Base-by-base conservation (phyloP, 495 filamentous ascomycete genomes). In the Penicillium psychrofluorescens region DNA sequence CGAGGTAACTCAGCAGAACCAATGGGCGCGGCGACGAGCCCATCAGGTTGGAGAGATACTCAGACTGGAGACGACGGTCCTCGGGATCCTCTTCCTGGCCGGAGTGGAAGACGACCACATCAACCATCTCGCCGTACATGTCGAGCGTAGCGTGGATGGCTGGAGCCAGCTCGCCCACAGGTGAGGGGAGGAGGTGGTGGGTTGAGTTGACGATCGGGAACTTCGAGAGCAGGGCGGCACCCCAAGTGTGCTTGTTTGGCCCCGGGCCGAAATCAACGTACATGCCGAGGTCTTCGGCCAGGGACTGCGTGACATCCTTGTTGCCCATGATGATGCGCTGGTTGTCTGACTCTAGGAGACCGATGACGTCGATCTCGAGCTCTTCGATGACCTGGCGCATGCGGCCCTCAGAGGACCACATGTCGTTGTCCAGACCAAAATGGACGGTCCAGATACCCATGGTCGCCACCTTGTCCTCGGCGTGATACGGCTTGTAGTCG, bases 271-370 rank as follows among this genome's bases (percentile, higher is more conserved):
- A 96, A 65, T 99, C 94, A 14, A 89, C 88, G 59, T 96, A 99
- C 90, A 97, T 97, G 41, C 90, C 94, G 27, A 99, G 71, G 38
- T 97, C 90, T 56, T 96, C 92, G 22, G 94, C 90, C 30, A 99
- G 77, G 64, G 87, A 90, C 63, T 97, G 92, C 11, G 94, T 95
- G 38, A 87, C 84, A 63, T 99, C 94, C 54, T 91, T 86, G 67
- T 96, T 99, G 42, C 94, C 94, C 94, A 99, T 99, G 72, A 99
- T 97, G 66, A 99, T 92, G 49, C 92, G 85, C 66, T 99, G 94
- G 39, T 90, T 77, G 62, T 99, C 94, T 0, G 84, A 85, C 60
- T 99, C 94, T 30, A 99, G 75, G 35, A 99, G 78, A 34, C 94
- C 94, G 45, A 99, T 78, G 35, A 99, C 86, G 56, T 99, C 94